Percentiles rank a stretch among this genome's conserved stretches.
These are phyloP conservation scores for Areca catechu DNA, from an alignment of 176 grass and related monocot genomes.

Conservation along the genomic window DNA sequence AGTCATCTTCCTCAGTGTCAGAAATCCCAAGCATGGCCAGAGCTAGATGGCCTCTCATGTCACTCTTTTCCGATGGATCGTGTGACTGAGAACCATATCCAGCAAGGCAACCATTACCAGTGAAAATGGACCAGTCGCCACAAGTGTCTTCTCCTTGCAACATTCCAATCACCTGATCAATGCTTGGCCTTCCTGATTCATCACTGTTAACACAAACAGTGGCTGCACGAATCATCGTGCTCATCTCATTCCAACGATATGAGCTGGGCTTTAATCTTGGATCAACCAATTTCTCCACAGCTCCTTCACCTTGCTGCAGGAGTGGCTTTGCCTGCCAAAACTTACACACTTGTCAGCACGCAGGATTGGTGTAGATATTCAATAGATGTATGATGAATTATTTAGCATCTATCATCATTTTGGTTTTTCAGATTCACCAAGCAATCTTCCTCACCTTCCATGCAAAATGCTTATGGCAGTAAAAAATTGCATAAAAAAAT, in stretches of 20 bases:
- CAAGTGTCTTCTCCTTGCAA: conserved; percentile 24
- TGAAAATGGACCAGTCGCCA: conserved; percentile 29
- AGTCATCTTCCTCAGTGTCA: conserved; percentile 37
- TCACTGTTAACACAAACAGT: conserved; percentile 28
- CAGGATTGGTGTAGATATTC: too few species aligned
- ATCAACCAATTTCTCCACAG: conserved; percentile 28
- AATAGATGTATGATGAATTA: too few species aligned
- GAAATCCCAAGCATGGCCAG: conserved; percentile 42
- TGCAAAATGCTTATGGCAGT: too few species aligned
- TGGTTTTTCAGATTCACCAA: too few species aligned
- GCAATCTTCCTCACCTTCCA: too few species aligned
- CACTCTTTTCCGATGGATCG: conserved; percentile 21
- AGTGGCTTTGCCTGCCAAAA: conserved; percentile 41
- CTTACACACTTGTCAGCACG: neutral
- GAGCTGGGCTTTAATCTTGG: conserved; percentile 26
- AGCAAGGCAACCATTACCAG: conserved; percentile 30
- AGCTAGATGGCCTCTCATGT: conserved; percentile 39
- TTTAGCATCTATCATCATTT: too few species aligned
- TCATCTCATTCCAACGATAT: conserved; percentile 21
- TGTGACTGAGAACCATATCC: conserved; percentile 21
- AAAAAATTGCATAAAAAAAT: too few species aligned
- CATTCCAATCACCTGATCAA: conserved; percentile 28
- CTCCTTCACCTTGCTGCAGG: conserved; percentile 28
- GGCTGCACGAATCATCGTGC: conserved; percentile 25
- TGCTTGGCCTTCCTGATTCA: conserved; percentile 30